A percentile compares a stretch with the other conserved stretches of the same genome.
Evolutionary conservation across 768 basidiomycete species (phyloP).

Genomic region (Russula sp.): DNA sequence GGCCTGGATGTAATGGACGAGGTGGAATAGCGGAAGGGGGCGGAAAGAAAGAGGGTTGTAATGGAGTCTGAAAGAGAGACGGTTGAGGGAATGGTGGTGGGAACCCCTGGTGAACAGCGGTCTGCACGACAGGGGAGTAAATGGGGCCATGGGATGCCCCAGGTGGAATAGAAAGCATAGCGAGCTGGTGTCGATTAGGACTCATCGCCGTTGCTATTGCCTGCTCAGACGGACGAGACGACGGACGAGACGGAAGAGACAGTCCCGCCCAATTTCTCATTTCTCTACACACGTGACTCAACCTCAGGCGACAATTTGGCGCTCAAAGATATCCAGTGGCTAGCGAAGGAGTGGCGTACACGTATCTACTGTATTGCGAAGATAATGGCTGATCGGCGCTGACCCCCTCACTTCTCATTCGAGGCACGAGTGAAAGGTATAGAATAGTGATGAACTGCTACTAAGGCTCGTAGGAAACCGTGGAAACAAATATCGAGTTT

Average conservation of each 20-base stretch:
- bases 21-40: slow-evolving; percentile 50
- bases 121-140: slow-evolving; percentile 65
- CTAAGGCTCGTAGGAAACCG: too few relatives aligned
- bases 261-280: neutral
- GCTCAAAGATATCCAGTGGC: too few relatives aligned
- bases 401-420: too few relatives aligned
- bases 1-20: slow-evolving; percentile 47
- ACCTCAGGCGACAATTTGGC: too few relatives aligned
- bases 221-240: neutral
- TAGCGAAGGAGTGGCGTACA: too few relatives aligned
- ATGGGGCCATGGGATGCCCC: slow-evolving; percentile 47
- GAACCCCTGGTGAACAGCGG: slow-evolving; percentile 55
- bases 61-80: slow-evolving; percentile 61
- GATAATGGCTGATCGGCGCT: too few relatives aligned
- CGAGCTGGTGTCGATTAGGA: slow-evolving; percentile 49
- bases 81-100: slow-evolving; percentile 51
- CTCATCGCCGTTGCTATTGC: neutral
- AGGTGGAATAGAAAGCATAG: slow-evolving; percentile 55
- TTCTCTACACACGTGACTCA: neutral
- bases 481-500: too few relatives aligned
- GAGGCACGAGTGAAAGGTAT: too few relatives aligned
- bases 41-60: slow-evolving; percentile 63
- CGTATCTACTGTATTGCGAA: too few relatives aligned
- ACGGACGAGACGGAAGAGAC: neutral
- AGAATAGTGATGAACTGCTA: too few relatives aligned